Conservation (phyloP, 2,329 filamentous ascomycete genomes). For the Celoporthe dispersa region DNA sequence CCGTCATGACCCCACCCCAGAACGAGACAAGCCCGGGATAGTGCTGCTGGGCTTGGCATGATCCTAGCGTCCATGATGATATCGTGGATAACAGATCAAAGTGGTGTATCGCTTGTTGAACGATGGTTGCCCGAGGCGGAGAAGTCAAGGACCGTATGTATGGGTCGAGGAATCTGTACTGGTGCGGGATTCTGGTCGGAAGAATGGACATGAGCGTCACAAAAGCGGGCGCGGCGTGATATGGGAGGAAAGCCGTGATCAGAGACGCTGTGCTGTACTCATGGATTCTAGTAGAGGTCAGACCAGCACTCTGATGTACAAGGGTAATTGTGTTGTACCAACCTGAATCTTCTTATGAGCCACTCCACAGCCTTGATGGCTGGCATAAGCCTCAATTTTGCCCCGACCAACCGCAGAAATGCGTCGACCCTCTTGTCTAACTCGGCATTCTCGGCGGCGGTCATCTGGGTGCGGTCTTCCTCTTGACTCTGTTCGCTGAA, state of each 20-base stretch:
- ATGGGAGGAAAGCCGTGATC: slow-evolving; percentile 87
- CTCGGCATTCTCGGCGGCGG: slow-evolving; percentile 77
- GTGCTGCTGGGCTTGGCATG: slow-evolving; percentile 72
- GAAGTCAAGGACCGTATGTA: slow-evolving; percentile 79
- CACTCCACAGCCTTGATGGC: slow-evolving; percentile 93
- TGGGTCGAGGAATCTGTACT: slow-evolving; percentile 83
- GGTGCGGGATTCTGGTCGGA: slow-evolving; percentile 71
- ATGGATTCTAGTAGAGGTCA: slow-evolving; percentile 67
- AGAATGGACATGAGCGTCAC: slow-evolving; percentile 85
- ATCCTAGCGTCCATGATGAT: slow-evolving; percentile 78
- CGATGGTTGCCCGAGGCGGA: slow-evolving; percentile 79
- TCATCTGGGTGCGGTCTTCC: slow-evolving; percentile 87
- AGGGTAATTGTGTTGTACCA: slow-evolving; percentile 32
- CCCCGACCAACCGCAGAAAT: slow-evolving; percentile 81
- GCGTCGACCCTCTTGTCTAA: slow-evolving; percentile 77
- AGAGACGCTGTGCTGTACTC: slow-evolving; percentile 83
- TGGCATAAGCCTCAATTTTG: slow-evolving; percentile 79
- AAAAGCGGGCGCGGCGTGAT: slow-evolving; percentile 86
- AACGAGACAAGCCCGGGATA: slow-evolving; percentile 82
- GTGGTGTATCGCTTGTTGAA: slow-evolving; percentile 82
- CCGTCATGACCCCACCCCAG: slow-evolving; percentile 87
- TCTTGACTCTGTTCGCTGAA: slow-evolving; percentile 94
- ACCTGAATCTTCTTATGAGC: slow-evolving; percentile 90
- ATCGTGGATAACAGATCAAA: slow-evolving; percentile 75
- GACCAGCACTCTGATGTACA: slow-evolving; percentile 23